A percentile compares a stretch with the other conserved stretches of the same genome.
Conservation (phyloP, 1,284 basidiomycete genomes). For the Trichosporon coremiiforme region DNA sequence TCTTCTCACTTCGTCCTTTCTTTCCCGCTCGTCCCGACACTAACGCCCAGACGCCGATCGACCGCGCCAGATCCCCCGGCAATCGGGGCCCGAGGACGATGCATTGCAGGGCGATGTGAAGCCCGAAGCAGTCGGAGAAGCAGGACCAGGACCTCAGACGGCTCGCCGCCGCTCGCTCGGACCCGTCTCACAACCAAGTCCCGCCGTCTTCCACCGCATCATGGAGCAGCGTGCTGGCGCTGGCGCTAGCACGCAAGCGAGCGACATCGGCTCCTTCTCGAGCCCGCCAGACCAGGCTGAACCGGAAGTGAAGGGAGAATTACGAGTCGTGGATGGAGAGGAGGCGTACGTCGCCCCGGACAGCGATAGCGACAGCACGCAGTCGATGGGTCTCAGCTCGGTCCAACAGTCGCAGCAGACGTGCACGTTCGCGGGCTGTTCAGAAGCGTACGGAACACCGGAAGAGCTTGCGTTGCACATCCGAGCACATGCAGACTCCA, state of each 20-base stretch:
- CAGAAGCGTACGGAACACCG: neutral
- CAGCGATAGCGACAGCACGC: conserved; percentile 15
- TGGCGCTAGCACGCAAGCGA: neutral
- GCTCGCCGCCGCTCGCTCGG: conserved; percentile 16
- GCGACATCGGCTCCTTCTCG: conserved; percentile 25
- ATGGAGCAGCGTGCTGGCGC: neutral
- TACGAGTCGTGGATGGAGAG: conserved; percentile 30
- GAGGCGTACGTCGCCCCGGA: conserved; percentile 27
- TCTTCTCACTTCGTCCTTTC: neutral
- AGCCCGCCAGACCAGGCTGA: conserved; percentile 18
- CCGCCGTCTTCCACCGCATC: conserved; percentile 23
- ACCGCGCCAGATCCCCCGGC: conserved; percentile 17
- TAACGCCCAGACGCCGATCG: conserved; percentile 8
- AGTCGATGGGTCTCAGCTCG: neutral
- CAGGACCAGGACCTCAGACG: conserved; percentile 28
- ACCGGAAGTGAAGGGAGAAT: conserved; percentile 6
- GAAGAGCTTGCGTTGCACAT: conserved; percentile 20
- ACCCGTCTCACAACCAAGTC: conserved; percentile 31
- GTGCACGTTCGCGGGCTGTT: conserved; percentile 16
- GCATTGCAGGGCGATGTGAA: neutral
- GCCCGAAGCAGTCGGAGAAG: conserved; percentile 13
- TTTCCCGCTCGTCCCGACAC: neutral
- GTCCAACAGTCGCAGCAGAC: neutral
- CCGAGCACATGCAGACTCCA: conserved; percentile 19
- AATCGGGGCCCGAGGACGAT: neutral